Evolutionary conservation across 2,329 filamentous ascomycete species (phyloP), one percentile per base, ranked within the genome.

Genomic region (Aureobasidium vineae): DNA sequence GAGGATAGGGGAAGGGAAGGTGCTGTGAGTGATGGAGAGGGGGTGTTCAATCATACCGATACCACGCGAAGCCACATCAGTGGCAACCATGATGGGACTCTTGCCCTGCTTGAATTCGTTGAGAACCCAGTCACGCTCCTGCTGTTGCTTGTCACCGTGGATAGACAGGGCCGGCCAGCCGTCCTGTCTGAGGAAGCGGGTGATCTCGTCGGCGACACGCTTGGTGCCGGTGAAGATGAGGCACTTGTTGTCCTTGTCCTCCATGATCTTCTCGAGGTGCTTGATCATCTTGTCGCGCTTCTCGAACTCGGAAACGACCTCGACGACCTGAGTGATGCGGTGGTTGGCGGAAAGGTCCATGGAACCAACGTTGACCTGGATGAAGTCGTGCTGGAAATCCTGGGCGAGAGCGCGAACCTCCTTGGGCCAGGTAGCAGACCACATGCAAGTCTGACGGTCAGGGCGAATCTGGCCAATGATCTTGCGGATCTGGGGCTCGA

Each of bases 71-170:
- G 95, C 95, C 82, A 99, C 95, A 78, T 98, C 95, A 72, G 95
- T 99, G 83, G 95, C 95, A 83, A 99, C 95, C 93, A 99, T 97
- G 88, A 99, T 96, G 78, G 95, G 95, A 83, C 92, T 97, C 86
- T 98, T 97, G 82, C 92, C 93, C 71, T 91, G 91, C 88, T 98
- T 99, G 88, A 99, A 99, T 81, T 98, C 94, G 80, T 98, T 96
- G 78, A 99, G 85, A 75, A 98, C 95, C 92, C 95, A 98, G 80
- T 98, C 95, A 84, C 95, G 93, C 84, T 99, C 95, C 81, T 97
- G 97, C 78, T 99, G 95, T 79, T 97, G 93, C 85, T 98, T 98
- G 83, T 98, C 95, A 77, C 95, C 95, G 84, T 99, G 95, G 73
- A 99, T 98, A 70, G 95, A 97, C 72, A 97, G 87, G 64, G 94